These are phyloP conservation scores for Citrus australasica DNA, from an alignment of 345 rosid species.

Conservation along the genomic window DNA sequence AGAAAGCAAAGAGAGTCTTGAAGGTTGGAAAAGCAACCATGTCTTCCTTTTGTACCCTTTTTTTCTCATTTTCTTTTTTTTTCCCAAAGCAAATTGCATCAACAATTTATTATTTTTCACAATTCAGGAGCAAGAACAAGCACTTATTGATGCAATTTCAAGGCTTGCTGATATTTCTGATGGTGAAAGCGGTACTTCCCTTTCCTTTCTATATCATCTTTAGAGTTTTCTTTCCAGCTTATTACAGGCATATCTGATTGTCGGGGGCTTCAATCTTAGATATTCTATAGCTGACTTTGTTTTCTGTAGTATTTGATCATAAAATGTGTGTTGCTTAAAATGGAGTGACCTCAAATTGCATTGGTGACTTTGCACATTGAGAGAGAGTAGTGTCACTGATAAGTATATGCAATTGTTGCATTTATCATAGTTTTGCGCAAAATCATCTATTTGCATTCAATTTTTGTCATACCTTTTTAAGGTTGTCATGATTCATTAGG, in stretches of 20 bases:
- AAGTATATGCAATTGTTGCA: not conserved
- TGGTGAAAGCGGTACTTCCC: constrained; percentile 57
- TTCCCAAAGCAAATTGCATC: not conserved
- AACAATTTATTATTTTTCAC: constrained; percentile 3
- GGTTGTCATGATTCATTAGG: not conserved
- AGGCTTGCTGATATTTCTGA: constrained; percentile 72
- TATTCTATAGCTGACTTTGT: not conserved
- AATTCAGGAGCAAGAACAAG: constrained; percentile 76
- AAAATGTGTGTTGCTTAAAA: not conserved
- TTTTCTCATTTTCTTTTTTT: not conserved
- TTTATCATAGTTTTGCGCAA: not conserved
- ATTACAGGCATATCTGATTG: not conserved
- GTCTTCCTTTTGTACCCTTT: not conserved
- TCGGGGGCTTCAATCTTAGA: not conserved
- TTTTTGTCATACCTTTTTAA: not conserved
- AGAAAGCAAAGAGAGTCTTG: constrained; percentile 72
- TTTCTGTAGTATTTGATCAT: not conserved
- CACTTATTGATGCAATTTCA: constrained; percentile 67
- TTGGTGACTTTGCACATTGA: not conserved
- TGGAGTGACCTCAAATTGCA: not conserved
- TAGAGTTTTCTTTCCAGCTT: not conserved
- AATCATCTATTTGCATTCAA: not conserved
- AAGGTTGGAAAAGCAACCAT: constrained; percentile 45
- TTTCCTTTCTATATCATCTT: constrained; percentile 1
- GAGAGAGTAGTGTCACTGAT: not conserved